phyloP scores from a whole-genome alignment of 352 stramenopile genomes.

The Thalassiosira exigua region DNA sequence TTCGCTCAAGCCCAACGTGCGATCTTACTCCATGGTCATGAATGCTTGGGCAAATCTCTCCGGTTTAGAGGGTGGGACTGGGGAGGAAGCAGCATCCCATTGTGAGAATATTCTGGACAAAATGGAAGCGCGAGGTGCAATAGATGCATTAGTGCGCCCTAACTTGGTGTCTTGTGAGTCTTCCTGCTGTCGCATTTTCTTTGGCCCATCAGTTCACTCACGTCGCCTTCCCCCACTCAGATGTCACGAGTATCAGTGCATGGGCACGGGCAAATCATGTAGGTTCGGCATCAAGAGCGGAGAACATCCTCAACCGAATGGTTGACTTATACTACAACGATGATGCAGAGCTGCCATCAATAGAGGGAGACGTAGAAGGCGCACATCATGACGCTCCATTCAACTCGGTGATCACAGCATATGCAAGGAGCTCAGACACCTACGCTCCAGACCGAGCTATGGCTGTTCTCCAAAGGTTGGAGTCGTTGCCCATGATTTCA shows the following conservation, averaged over 20 bases:
- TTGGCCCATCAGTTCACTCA: too few relatives aligned
- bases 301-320: constrained; percentile 56
- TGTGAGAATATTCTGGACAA: constrained; percentile 52
- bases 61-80: constrained; percentile 23
- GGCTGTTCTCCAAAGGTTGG: constrained; percentile 43
- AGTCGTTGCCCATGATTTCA: constrained; percentile 34
- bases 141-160: constrained; percentile 36
- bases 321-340: constrained; percentile 53
- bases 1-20: constrained; percentile 38
- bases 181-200: too few relatives aligned
- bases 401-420: constrained; percentile 54
- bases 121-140: constrained; percentile 42
- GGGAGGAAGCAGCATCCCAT: constrained; percentile 40
- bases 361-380: constrained; percentile 47
- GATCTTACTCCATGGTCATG: constrained; percentile 59
- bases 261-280: constrained; percentile 37
- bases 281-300: constrained; percentile 29
- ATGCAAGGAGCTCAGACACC: constrained; percentile 41
- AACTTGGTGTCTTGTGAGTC: constrained; percentile 50
- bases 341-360: constrained; percentile 16
- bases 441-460: constrained; percentile 34
- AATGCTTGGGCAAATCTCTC: constrained; percentile 51
- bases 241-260: constrained; percentile 38
- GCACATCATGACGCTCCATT: constrained; percentile 50
- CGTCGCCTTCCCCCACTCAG: too few relatives aligned